Evolutionary conservation across 306 rosid genomes (phyloP).

Genomic region (Cucumis melo): DNA sequence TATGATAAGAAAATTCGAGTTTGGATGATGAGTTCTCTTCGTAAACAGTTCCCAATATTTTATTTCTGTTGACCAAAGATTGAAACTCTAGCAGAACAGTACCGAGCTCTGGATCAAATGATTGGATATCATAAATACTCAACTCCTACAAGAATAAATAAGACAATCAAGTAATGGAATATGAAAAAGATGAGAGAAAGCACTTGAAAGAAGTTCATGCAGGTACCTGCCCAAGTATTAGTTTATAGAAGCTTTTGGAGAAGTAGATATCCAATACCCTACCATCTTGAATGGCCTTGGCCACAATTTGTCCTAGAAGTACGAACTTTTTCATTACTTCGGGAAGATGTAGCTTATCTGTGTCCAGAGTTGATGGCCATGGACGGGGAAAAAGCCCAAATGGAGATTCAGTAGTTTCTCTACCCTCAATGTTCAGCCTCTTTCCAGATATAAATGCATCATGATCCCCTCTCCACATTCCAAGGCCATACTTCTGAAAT

Average conservation of each 20-base stretch:
- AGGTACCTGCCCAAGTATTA: constrained; percentile 78
- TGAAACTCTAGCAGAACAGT: constrained; percentile 67
- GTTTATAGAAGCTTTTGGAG: constrained; percentile 82
- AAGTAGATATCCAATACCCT: constrained; percentile 86
- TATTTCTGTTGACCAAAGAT: constrained; percentile 51
- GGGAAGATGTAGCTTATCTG: constrained; percentile 30
- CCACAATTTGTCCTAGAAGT: constrained; percentile 83
- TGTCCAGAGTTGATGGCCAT: constrained; percentile 40
- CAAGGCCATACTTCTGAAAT: constrained; percentile 67
- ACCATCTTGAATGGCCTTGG: constrained; percentile 89
- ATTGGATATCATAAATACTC: constrained; percentile 59
- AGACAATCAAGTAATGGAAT: constrained; percentile 10
- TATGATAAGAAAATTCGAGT: constrained; percentile 32
- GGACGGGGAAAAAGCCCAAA: constrained; percentile 86
- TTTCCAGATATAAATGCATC: constrained; percentile 21
- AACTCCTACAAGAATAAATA: constrained; percentile 38
- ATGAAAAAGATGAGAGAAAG: background rate
- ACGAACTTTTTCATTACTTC: constrained; percentile 57
- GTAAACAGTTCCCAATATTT: constrained; percentile 25
- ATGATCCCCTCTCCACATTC: constrained; percentile 80
- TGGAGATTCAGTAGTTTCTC: constrained; percentile 23
- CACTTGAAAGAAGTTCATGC: constrained; percentile 8
- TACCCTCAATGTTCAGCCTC: constrained; percentile 25
- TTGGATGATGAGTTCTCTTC: constrained; percentile 25
- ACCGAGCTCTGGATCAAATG: constrained; percentile 85